phyloP scores from a whole-genome alignment of 2,329 filamentous ascomycete genomes.

The Pezicula carpinea region DNA sequence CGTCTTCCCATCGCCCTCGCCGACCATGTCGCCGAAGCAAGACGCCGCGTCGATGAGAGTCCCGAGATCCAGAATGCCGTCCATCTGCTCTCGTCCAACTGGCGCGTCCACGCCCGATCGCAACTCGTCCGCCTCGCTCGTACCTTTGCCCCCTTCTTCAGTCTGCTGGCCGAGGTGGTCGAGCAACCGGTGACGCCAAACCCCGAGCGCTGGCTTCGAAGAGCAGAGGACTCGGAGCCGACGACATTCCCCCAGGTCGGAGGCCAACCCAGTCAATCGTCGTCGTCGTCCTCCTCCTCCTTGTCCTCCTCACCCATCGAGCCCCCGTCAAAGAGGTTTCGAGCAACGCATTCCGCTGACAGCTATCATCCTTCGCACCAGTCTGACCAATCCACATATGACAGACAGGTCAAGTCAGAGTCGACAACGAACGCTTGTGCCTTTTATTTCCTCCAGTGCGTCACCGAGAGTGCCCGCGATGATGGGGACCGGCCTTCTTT shows the following conservation, averaged over 20 bases:
- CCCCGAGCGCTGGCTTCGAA: background rate
- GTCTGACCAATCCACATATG: slow-evolving; percentile 1
- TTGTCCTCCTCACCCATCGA: slow-evolving; percentile 2
- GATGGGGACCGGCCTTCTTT: background rate
- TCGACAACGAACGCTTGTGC: slow-evolving; percentile 2
- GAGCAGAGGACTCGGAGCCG: background rate
- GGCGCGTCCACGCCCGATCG: background rate
- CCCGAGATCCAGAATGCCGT: background rate
- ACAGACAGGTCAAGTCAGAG: slow-evolving; percentile 1
- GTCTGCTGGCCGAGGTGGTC: slow-evolving; percentile 2
- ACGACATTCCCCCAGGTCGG: background rate
- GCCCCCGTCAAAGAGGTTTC: slow-evolving; percentile 4
- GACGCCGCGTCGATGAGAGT: background rate
- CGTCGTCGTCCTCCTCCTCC: background rate
- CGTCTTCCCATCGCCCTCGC: background rate
- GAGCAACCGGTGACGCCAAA: background rate
- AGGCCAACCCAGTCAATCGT: background rate
- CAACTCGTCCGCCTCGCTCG: background rate
- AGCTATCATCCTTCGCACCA: slow-evolving; percentile 5
- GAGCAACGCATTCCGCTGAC: slow-evolving; percentile 1
- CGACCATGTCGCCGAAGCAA: background rate
- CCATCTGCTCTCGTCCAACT: background rate
- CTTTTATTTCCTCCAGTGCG: slow-evolving; percentile 4
- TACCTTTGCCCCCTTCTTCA: slow-evolving; percentile 4
- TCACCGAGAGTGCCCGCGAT: slow-evolving; percentile 4